phyloP scores from a whole-genome alignment of 768 basidiomycete genomes.

The Suillus sp. region DNA sequence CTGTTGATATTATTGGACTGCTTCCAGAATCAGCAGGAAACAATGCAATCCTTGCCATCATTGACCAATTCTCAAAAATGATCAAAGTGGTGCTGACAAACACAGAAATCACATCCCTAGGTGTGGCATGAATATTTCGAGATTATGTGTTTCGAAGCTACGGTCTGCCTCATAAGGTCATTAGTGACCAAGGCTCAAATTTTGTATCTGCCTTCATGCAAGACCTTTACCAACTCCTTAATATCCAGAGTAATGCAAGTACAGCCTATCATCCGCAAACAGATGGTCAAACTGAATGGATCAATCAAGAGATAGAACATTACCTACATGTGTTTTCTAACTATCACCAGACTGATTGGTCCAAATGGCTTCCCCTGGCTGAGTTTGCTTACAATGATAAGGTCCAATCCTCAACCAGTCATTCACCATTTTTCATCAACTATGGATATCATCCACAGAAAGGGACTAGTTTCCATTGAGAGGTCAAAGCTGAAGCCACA shows the following conservation, averaged over 20 bases:
- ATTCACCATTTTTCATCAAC: constrained; percentile 33
- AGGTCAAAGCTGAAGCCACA: constrained; percentile 12
- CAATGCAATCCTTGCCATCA: constrained; percentile 37
- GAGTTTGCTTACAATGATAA: constrained; percentile 39
- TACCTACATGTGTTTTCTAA: constrained; percentile 38
- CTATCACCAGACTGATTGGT: constrained; percentile 40
- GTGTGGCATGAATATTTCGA: constrained; percentile 27
- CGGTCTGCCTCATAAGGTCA: constrained; percentile 12
- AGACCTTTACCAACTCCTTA: constrained; percentile 30
- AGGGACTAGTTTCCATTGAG: constrained; percentile 12
- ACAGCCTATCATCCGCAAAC: constrained; percentile 48
- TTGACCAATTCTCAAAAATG: constrained; percentile 34
- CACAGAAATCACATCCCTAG: constrained; percentile 31
- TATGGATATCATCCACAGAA: constrained; percentile 25
- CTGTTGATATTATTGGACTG: constrained; percentile 36
- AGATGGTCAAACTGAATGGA: constrained; percentile 42
- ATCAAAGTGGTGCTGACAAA: constrained; percentile 44
- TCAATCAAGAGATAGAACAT: constrained; percentile 40
- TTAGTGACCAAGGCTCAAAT: constrained; percentile 15
- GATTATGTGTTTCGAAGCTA: constrained; percentile 17
- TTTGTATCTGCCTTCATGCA: constrained; percentile 29
- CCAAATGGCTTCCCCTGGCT: constrained; percentile 32
- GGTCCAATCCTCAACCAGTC: constrained; percentile 27
- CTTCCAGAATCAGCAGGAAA: constrained; percentile 35
- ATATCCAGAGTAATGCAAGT: constrained; percentile 35